Conservation (phyloP, 371 early-diverging fungal species). For the Rhizopus arrhizus region DNA sequence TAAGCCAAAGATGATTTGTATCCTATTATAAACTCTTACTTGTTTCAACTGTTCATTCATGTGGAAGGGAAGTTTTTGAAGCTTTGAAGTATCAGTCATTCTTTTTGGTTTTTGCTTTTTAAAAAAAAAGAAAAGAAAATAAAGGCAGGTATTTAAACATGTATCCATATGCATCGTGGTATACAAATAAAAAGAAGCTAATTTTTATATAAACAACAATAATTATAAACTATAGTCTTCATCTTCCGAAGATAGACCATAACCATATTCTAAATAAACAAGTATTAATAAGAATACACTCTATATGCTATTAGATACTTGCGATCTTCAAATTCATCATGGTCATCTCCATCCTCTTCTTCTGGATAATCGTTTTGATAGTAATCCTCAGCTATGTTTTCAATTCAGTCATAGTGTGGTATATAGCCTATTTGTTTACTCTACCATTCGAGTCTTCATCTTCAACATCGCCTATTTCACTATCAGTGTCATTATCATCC, state of each 20-base stretch:
- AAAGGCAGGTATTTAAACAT: too few relatives aligned
- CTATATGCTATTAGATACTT: conserved; percentile 19
- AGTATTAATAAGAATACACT: neutral
- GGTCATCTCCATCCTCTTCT: conserved; percentile 41
- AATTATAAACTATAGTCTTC: conserved; percentile 32
- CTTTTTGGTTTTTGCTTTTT: too few relatives aligned
- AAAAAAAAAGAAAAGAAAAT: too few relatives aligned
- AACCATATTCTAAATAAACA: conserved; percentile 20
- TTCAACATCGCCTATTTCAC: conserved; percentile 55
- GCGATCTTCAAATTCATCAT: conserved; percentile 52
- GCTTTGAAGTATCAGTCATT: too few relatives aligned
- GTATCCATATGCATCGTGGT: too few relatives aligned
- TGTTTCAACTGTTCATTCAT: too few relatives aligned
- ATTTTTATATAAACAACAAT: neutral
- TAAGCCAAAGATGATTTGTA: too few relatives aligned
- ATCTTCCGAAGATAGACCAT: conserved; percentile 38
- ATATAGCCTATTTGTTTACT: neutral
- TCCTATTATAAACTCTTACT: too few relatives aligned
- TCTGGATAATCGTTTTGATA: conserved; percentile 70
- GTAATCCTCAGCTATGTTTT: conserved; percentile 61
- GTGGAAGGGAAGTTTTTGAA: too few relatives aligned
- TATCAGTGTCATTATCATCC: conserved; percentile 54
- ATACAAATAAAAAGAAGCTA: neutral
- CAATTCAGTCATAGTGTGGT: neutral
- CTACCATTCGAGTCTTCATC: conserved; percentile 67